These are phyloP conservation scores for Backusella morwellensis DNA, from an alignment of 192 early-diverging fungal genomes.

Conservation along the genomic window DNA sequence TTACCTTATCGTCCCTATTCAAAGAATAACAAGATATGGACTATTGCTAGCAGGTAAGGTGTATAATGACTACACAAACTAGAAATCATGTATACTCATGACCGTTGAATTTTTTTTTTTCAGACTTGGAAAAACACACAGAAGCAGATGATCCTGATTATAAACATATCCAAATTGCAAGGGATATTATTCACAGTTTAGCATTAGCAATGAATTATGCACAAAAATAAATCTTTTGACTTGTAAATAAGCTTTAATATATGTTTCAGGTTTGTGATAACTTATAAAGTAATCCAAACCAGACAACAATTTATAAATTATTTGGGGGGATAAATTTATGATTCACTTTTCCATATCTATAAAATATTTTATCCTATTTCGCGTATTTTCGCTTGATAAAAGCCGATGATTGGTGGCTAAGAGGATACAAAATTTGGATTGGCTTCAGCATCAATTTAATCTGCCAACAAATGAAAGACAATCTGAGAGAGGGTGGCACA, in stretches of 20 bases:
- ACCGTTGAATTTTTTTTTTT: not conserved
- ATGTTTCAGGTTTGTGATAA: not conserved
- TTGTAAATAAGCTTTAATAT: not conserved
- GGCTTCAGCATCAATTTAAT: no score
- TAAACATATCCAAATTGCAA: slow-evolving; percentile 19
- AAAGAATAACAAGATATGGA: slow-evolving; percentile 73
- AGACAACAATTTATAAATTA: no score
- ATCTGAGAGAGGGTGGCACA: no score
- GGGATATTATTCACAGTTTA: slow-evolving; percentile 21
- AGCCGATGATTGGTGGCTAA: no score
- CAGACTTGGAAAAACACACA: slow-evolving; percentile 39
- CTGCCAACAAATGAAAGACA: no score
- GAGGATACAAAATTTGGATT: no score
- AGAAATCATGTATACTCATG: not conserved
- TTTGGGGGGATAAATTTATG: not conserved
- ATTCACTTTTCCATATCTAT: not conserved
- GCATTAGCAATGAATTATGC: slow-evolving; percentile 30
- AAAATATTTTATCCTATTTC: not conserved
- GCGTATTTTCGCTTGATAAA: no score
- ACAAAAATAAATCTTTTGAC: not conserved
- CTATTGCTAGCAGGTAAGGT: slow-evolving; percentile 53
- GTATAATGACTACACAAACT: no score
- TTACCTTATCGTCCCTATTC: slow-evolving; percentile 75
- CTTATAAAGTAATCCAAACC: not conserved
- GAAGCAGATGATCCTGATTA: slow-evolving; percentile 20